A percentile compares a stretch with the other conserved stretches of the same genome.
These are phyloP conservation scores for Letharia lupina DNA, from an alignment of 495 filamentous ascomycete genomes.

Conservation along the genomic window DNA sequence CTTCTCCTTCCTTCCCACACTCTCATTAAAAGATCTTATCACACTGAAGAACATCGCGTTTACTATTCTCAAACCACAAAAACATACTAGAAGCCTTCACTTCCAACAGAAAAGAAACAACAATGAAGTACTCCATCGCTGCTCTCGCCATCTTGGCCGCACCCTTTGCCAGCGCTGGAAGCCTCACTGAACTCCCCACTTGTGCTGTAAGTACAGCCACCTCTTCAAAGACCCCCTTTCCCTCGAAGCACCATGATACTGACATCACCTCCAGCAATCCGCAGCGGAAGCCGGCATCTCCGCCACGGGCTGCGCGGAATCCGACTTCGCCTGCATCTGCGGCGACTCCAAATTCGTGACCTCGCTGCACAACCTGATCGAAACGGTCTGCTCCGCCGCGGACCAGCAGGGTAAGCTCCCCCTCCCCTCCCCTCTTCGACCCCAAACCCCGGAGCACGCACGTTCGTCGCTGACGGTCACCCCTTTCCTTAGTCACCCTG, in stretches of 20 bases:
- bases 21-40: neutral
- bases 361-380: conserved; percentile 15
- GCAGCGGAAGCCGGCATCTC: conserved; percentile 16
- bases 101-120: neutral
- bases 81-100: neutral
- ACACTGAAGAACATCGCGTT: neutral
- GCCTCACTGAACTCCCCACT: conserved; percentile 11
- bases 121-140: conserved; percentile 9
- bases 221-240: neutral
- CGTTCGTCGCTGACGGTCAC: neutral
- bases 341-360: conserved; percentile 26
- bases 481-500: conserved; percentile 10
- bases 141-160: conserved; percentile 1
- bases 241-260: neutral
- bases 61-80: neutral
- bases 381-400: conserved; percentile 7
- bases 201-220: conserved; percentile 19
- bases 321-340: conserved; percentile 29
- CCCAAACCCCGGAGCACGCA: neutral
- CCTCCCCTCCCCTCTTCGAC: neutral
- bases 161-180: conserved; percentile 4
- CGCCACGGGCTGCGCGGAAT: conserved; percentile 9
- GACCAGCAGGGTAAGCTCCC: conserved; percentile 18
- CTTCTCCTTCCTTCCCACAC: conserved; percentile 1
- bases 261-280: conserved; percentile 4